Evolutionary conservation across 257 asterid genomes (phyloP), one percentile per base, ranked within the genome.

Genomic region (Petrea volubilis): DNA sequence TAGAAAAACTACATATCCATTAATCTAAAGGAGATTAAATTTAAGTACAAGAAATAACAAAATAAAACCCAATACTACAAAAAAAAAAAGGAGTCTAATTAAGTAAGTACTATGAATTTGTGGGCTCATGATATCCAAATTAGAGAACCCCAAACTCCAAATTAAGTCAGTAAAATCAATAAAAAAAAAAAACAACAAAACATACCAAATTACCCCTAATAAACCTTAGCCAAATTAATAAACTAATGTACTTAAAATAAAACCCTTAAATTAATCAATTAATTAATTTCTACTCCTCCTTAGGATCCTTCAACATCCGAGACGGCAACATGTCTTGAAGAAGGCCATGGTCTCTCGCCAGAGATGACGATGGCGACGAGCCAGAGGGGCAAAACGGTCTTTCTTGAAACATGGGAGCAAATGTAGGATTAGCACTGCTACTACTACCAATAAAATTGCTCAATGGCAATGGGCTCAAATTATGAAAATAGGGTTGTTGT

Each of bases 321-420:
- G 86, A 80, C 17, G 90, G 92, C 79, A 93, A 34, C 82, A 93
- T 88, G 67, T 93, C 98, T 67, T 93, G 95, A 6, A 93, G 93
- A 67, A 93, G 97, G 2, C 97, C 98, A 67, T 85, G 75, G 72
- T 90, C 97, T 70, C 85, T 77, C 24, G 70, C 60, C 72, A 65
- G 0, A 7, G 55, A 25, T 8, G 27, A 12, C 23, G 73, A 31
- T 11, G 77, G 55, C 25, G 74, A 34, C 2, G 78, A 64, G 15
- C 84, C 21, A 5, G 87, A 41, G 66, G 85, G 85, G 71, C 23
- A 60, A 62, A 83, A 79, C 0, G 77, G 70, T 70, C 90, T 82
- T 56, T 80, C 87, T 68, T 43, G 82, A 68, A 77, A 74, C 47
- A 68, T 50, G 33, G 77, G 49, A 43, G 69, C 55, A 41, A 74